Evolutionary conservation across 805 yeast species (phyloP), one percentile per base, ranked within the genome.

Genomic region (Candida michaelii): DNA sequence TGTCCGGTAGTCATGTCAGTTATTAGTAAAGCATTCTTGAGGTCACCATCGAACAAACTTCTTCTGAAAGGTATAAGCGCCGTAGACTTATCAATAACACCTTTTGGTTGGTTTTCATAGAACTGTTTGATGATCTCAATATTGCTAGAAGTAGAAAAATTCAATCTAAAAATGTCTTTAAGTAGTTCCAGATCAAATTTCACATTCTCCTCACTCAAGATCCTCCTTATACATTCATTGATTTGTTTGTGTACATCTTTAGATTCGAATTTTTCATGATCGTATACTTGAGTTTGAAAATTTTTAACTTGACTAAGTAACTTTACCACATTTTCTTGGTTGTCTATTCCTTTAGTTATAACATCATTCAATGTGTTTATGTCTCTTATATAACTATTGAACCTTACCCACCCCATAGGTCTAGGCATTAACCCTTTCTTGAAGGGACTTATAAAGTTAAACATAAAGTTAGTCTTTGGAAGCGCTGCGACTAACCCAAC

Each of bases 1-100:
- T 78, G 75, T 2, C 82, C 89, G 1, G 80, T 74, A 0, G 93
- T 80, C 36, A 72, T 54, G 47, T 83, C 86, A 16, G 86, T 68
- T 33, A 83, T 59, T 36, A 69, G 68, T 30, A 83, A 59, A 0
- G 89, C 87, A 31, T 68, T 66, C 19, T 71, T 67, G 45, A 82
- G 68, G 37, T 83, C 79, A 1, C 79, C 84, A 47, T 77, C 69
- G 61, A 71, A 81, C 2, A 84, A 57, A n/a, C 80, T 68, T 31
- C 71, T 59, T 14, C 90, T 59, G 46, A 85, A 76, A 3, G 89
- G 85, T n/a, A 84, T 73, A 65, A 82, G 67, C 3, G 83, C 80
- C 0, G 63, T 54, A 0, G 60, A 56, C 37, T 62, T 59, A 8
- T 63, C 65, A 8, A 80, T 66, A 27, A 42, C 41, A 0, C 42